Evolutionary conservation across 2,329 filamentous ascomycete genomes (phyloP), one percentile per base, ranked within the genome.

Genomic region (Fonsecaea nubica): DNA sequence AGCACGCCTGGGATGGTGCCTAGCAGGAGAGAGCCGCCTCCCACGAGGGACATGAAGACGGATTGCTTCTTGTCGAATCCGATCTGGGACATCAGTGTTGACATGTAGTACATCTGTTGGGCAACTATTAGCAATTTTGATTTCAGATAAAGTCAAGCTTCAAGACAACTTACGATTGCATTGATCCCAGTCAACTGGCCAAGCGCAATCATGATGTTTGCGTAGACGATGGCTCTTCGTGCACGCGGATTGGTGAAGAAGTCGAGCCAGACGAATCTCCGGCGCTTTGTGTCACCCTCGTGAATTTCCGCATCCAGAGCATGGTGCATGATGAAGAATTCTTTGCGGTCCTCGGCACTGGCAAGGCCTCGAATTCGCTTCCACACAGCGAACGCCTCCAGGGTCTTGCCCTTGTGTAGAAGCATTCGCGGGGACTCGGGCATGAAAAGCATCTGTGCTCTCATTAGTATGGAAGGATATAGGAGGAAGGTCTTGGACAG

Each of bases 11-110:
- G 89, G 38, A 91, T 88, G 0, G 88, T 89, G 25, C 89, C 89
- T 15, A 92, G 72, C 0, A 92, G 82, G 0, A 92, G 82, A 0
- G 89, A 80, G 3, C 87, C 89, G 32, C 89, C 89, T 2, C 90
- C 89, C 13, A 92, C 89, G 0, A 91, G 83, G 0, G 89, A 91
- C 89, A 92, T 92, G 82, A 91, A 92, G 66, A 88, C 90, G 15
- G 87, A 79, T 58, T 88, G 77, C 65, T 85, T 82, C 7, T 84
- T 77, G 72, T 88, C 76, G 77, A 92, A 92, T 12, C 89, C 89
- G 52, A 92, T 87, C 72, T 89, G 84, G 58, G 78, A 79, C 87
- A 92, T 90, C 6, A 92, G 79, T 0, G 86, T 82, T 0, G 82
- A 83, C 88, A 92, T 90, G 79, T 90, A 91, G 78, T 92, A 92